A percentile compares a stretch with the other conserved stretches of the same genome.
Conservation (phyloP, 2,329 filamentous ascomycete genomes). For the Pseudogymnoascus sp. region DNA sequence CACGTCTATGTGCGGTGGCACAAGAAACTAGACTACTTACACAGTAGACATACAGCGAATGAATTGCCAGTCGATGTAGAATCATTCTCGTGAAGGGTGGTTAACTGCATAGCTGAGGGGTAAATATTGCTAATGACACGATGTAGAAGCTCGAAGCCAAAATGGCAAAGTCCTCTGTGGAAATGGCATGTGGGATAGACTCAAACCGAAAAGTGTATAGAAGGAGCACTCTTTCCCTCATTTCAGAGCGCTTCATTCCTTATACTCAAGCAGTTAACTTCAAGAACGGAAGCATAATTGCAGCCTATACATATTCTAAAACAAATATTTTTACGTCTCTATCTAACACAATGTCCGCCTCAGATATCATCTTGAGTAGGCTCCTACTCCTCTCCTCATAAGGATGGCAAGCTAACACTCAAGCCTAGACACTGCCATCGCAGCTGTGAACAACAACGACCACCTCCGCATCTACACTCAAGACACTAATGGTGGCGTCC, state of each 20-base stretch:
- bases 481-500: conserved; percentile 13
- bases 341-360: not conserved
- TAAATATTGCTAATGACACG: not conserved
- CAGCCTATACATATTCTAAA: not conserved
- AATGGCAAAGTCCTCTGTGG: not conserved
- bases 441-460: conserved; percentile 11
- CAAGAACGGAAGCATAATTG: not conserved
- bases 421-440: conserved; percentile 8
- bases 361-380: not conserved
- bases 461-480: conserved; percentile 14
- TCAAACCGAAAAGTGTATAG: too few relatives aligned
- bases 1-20: not conserved
- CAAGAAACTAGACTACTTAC: not conserved
- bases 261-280: not conserved
- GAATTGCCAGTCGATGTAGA: not conserved
- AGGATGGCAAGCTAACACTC: not conserved
- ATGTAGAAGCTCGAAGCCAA: not conserved
- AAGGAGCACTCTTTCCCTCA: not conserved
- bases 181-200: not conserved
- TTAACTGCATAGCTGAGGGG: not conserved
- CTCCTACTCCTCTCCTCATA: not conserved
- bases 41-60: not conserved
- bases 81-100: not conserved
- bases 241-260: not conserved
- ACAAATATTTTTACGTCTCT: not conserved